Conservation (phyloP, 306 rosid species). For the Quercus berberidifolia region DNA sequence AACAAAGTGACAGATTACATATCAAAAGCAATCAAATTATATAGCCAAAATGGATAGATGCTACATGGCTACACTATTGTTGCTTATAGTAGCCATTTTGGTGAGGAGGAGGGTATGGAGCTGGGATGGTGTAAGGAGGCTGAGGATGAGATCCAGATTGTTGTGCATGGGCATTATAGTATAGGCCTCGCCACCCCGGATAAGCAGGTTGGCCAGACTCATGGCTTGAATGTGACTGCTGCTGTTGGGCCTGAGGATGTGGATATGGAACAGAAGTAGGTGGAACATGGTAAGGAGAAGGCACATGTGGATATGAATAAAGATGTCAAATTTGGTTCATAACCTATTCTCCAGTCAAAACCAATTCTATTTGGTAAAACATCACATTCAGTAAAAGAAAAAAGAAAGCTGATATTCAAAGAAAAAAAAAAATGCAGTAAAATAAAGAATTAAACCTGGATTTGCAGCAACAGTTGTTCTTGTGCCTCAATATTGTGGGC, state of each 20-base stretch:
- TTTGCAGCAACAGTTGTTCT: too few relatives aligned
- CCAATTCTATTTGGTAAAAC: too few relatives aligned
- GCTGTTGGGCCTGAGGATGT: slow-evolving; percentile 63
- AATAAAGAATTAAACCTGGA: too few relatives aligned
- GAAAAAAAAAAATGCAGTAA: too few relatives aligned
- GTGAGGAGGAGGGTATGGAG: slow-evolving; percentile 75
- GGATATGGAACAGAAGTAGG: slow-evolving; percentile 55
- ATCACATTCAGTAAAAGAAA: too few relatives aligned
- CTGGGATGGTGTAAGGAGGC: slow-evolving; percentile 81
- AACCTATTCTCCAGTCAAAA: too few relatives aligned
- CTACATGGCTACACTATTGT: slow-evolving; percentile 38
- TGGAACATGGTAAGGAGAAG: slow-evolving; percentile 61
- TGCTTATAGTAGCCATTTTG: slow-evolving; percentile 87
- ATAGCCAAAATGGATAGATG: slow-evolving; percentile 10
- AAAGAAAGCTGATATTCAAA: too few relatives aligned
- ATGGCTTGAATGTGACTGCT: slow-evolving; percentile 58
- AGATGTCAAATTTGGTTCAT: too few relatives aligned
- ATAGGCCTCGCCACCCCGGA: slow-evolving; percentile 97
- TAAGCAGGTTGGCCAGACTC: slow-evolving; percentile 98
- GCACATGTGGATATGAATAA: slow-evolving; percentile 52
- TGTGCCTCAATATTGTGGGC: too few relatives aligned
- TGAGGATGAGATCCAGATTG: slow-evolving; percentile 69
- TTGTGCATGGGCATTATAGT: slow-evolving; percentile 64
- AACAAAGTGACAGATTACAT: too few relatives aligned
- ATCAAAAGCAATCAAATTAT: slow-evolving; percentile 24